Percentiles rank a stretch among this genome's conserved stretches.
phyloP scores from a whole-genome alignment of 1,284 basidiomycete species.

The Schizophyllum amplum region DNA sequence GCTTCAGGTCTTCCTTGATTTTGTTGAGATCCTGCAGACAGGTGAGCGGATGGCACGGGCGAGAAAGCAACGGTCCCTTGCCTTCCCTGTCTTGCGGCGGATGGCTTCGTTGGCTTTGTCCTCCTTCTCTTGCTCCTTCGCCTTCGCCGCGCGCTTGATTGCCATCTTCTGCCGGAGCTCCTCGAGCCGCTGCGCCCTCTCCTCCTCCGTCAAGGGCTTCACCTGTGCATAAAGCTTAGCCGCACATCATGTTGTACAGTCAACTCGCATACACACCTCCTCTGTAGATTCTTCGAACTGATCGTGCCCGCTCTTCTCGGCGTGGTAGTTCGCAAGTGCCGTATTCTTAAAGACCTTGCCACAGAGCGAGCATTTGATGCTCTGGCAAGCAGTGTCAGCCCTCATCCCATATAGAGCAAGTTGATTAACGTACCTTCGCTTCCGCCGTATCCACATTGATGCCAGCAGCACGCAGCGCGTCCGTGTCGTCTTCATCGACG shows the following conservation, averaged over 20 bases:
- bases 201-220: constrained; percentile 91
- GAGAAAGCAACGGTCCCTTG: constrained; percentile 16
- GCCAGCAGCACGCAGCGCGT: constrained; percentile 52
- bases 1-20: constrained; percentile 70
- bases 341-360: constrained; percentile 85
- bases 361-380: constrained; percentile 76
- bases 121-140: constrained; percentile 64
- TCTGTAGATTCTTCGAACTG: constrained; percentile 94
- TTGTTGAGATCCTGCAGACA: constrained; percentile 55
- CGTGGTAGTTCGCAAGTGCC: constrained; percentile 88
- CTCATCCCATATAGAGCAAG: too few species aligned
- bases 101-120: constrained; percentile 73
- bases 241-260: background rate
- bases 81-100: constrained; percentile 78
- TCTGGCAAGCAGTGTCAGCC: constrained; percentile 30
- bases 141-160: constrained; percentile 65
- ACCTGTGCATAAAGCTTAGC: constrained; percentile 43
- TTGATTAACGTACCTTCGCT: constrained; percentile 43
- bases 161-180: constrained; percentile 77
- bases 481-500: constrained; percentile 63
- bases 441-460: constrained; percentile 39
- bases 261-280: constrained; percentile 47
- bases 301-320: constrained; percentile 91
- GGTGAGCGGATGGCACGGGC: background rate
- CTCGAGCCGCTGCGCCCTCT: constrained; percentile 76